A percentile compares a stretch with the other conserved stretches of the same genome.
phyloP scores from a whole-genome alignment of 495 filamentous ascomycete genomes.

The Aspergillus indologenus region DNA sequence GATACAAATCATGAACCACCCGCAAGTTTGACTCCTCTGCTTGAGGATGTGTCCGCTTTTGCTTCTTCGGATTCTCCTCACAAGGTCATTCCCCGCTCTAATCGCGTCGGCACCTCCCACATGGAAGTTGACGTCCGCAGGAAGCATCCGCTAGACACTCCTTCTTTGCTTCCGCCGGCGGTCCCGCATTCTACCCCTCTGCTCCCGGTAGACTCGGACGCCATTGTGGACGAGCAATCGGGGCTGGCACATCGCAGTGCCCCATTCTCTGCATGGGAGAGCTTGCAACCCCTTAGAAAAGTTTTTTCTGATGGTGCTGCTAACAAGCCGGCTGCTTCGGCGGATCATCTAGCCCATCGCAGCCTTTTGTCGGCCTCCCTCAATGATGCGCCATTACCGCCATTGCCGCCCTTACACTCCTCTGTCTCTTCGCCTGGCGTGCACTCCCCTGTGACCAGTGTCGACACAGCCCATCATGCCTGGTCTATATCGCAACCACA shows the following conservation, averaged over 20 bases:
- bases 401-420: slow-evolving; percentile 18
- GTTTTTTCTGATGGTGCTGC: slow-evolving; percentile 24
- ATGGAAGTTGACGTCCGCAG: slow-evolving; percentile 48
- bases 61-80: slow-evolving; percentile 32
- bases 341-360: slow-evolving; percentile 25
- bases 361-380: slow-evolving; percentile 32
- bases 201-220: slow-evolving; percentile 29
- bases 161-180: slow-evolving; percentile 31
- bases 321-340: slow-evolving; percentile 20
- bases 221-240: slow-evolving; percentile 25
- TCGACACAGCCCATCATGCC: slow-evolving; percentile 21
- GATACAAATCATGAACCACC: slow-evolving; percentile 32
- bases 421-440: slow-evolving; percentile 20
- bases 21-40: slow-evolving; percentile 27
- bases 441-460: slow-evolving; percentile 17
- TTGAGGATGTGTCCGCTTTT: slow-evolving; percentile 32
- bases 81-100: slow-evolving; percentile 37
- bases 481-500: slow-evolving; percentile 18
- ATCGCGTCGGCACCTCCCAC: slow-evolving; percentile 36
- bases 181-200: slow-evolving; percentile 28
- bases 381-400: slow-evolving; percentile 24
- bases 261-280: slow-evolving; percentile 13
- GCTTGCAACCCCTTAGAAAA: slow-evolving; percentile 16
- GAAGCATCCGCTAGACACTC: slow-evolving; percentile 33
- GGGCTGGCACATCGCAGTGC: slow-evolving; percentile 18